A percentile compares a stretch with the other conserved stretches of the same genome.
These are phyloP conservation scores for Penicillium nucicola DNA, from an alignment of 495 filamentous ascomycete genomes.

Conservation along the genomic window DNA sequence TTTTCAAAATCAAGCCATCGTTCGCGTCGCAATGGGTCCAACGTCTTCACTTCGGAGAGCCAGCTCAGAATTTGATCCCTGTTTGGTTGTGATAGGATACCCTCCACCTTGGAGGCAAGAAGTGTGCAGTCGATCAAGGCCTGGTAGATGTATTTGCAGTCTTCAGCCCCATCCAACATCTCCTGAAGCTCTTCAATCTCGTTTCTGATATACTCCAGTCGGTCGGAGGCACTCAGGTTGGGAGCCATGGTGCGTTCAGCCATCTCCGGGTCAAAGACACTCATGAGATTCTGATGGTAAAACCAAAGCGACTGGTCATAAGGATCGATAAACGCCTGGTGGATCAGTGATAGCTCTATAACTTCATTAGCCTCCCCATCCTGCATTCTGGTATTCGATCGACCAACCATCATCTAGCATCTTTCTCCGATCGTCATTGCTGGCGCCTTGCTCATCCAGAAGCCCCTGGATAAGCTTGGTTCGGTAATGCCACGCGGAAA, in stretches of 20 bases:
- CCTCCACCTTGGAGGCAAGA: conserved; percentile 34
- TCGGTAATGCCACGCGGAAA: conserved; percentile 93
- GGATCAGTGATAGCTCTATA: conserved; percentile 69
- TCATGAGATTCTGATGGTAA: conserved; percentile 84
- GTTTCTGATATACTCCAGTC: conserved; percentile 60
- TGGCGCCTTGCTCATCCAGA: conserved; percentile 64
- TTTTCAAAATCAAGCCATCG: conserved; percentile 64
- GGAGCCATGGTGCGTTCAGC: conserved; percentile 57
- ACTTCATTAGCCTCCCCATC: conserved; percentile 2
- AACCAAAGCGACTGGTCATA: conserved; percentile 95
- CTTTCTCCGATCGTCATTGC: conserved; percentile 54
- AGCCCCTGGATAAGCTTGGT: conserved; percentile 76
- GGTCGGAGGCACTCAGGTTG: conserved; percentile 57
- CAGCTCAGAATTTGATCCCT: conserved; percentile 49
- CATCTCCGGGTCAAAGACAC: conserved; percentile 51
- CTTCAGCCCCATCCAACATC: conserved; percentile 68
- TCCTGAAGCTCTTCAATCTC: conserved; percentile 70
- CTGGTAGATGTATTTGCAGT: conserved; percentile 79
- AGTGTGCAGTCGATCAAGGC: conserved; percentile 61
- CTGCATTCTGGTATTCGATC: conserved; percentile 3
- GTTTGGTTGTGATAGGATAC: conserved; percentile 34
- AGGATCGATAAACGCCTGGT: conserved; percentile 78
- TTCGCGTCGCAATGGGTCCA: conserved; percentile 69
- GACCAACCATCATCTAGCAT: conserved; percentile 70
- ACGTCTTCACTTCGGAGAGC: conserved; percentile 58